Percentiles rank a stretch among this genome's conserved stretches.
phyloP scores from a whole-genome alignment of 2,329 filamentous ascomycete species.

The Diaporthe longicolla region DNA sequence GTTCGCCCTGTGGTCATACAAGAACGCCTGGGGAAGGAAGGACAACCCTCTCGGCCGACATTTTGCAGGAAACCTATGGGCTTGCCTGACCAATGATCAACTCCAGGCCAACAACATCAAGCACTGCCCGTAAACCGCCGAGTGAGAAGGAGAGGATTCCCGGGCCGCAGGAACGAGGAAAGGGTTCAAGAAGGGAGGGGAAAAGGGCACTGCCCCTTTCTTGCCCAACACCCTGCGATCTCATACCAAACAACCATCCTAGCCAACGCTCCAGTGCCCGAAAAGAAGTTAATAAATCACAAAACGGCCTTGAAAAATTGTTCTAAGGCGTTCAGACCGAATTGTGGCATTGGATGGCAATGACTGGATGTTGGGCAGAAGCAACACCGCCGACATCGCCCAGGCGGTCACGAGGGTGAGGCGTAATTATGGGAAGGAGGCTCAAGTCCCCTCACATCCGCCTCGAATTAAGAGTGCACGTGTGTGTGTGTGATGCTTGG shows the following conservation, averaged over 20 bases:
- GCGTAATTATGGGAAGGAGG: slow-evolving; percentile 2
- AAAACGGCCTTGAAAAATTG: not conserved
- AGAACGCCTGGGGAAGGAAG: not conserved
- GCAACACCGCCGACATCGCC: slow-evolving; percentile 9
- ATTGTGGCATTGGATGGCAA: not conserved
- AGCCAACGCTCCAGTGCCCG: not conserved
- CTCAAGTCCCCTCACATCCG: not conserved
- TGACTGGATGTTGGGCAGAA: not conserved
- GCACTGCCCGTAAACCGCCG: slow-evolving; percentile 3
- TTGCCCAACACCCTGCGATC: slow-evolving; percentile 14
- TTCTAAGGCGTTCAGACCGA: not conserved
- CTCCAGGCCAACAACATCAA: not conserved
- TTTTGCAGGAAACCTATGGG: not conserved
- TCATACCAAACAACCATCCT: not conserved
- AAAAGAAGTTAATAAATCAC: not conserved
- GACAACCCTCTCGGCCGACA: not conserved
- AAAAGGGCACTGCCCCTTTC: slow-evolving; percentile 13
- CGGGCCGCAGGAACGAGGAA: not conserved
- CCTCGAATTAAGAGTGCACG: not conserved
- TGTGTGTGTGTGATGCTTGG: not conserved
- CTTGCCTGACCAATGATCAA: slow-evolving; percentile 6
- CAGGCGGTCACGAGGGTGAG: not conserved
- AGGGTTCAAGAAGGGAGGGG: not conserved
- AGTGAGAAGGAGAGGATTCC: not conserved
- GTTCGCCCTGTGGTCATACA: not conserved